Conservation (phyloP, 495 filamentous ascomycete genomes). For the Lichenothelia convexa region DNA sequence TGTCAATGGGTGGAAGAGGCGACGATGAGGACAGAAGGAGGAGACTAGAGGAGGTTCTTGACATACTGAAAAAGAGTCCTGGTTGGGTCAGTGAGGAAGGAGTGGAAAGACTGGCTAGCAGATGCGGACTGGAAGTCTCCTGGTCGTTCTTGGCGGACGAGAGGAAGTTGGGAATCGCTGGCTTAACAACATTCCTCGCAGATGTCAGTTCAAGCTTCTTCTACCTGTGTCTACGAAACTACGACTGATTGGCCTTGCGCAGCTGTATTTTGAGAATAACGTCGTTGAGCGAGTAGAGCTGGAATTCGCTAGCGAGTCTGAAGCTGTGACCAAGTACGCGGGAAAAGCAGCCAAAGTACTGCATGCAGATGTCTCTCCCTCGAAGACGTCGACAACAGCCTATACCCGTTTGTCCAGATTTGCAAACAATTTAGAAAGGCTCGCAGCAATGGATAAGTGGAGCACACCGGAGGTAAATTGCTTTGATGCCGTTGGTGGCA, state of each 20-base stretch:
- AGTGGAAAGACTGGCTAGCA: slow-evolving; percentile 53
- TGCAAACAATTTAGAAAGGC: slow-evolving; percentile 58
- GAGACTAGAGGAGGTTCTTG: slow-evolving; percentile 35
- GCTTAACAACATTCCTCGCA: too few relatives aligned
- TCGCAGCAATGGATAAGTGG: slow-evolving; percentile 63
- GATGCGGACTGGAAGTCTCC: slow-evolving; percentile 42
- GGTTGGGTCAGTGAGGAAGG: slow-evolving; percentile 58
- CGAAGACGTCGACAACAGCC: slow-evolving; percentile 22
- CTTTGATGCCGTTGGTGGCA: slow-evolving; percentile 70
- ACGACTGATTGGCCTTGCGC: too few relatives aligned
- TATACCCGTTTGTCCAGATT: slow-evolving; percentile 52
- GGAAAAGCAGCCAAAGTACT: slow-evolving; percentile 33
- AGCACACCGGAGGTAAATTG: slow-evolving; percentile 62
- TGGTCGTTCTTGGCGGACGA: too few relatives aligned
- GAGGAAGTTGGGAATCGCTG: too few relatives aligned
- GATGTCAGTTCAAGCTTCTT: too few relatives aligned
- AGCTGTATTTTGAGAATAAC: too few relatives aligned
- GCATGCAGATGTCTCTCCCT: slow-evolving; percentile 30
- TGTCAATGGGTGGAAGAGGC: not conserved
- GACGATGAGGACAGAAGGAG: slow-evolving; percentile 41
- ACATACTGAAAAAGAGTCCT: slow-evolving; percentile 20
- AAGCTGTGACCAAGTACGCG: slow-evolving; percentile 26
- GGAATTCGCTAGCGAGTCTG: slow-evolving; percentile 28
- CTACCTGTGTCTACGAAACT: too few relatives aligned
- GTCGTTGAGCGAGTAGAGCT: too few relatives aligned